Conservation (phyloP, 768 basidiomycete species). For the Leccinum rimulosum region DNA sequence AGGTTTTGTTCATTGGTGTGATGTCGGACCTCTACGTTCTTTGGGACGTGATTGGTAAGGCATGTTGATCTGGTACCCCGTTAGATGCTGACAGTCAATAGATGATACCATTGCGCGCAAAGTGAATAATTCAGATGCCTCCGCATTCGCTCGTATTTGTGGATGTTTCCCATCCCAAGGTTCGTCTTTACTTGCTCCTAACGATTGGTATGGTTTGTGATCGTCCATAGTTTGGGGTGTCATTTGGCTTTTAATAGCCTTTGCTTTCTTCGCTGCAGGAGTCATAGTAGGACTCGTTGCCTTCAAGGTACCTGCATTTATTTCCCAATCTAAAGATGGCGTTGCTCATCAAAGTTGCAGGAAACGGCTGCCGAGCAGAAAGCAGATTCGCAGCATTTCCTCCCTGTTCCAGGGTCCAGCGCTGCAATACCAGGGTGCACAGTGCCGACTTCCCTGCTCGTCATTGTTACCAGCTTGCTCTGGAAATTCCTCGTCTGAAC, state of each 20-base stretch:
- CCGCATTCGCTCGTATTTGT: slow-evolving; percentile 78
- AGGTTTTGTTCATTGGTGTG: slow-evolving; percentile 81
- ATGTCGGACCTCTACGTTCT: slow-evolving; percentile 88
- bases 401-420: slow-evolving; percentile 57
- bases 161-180: slow-evolving; percentile 85
- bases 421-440: slow-evolving; percentile 32
- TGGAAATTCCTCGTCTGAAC: slow-evolving; percentile 24
- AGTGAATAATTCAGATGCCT: slow-evolving; percentile 85
- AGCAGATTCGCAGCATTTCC: slow-evolving; percentile 49
- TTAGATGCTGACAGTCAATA: slow-evolving; percentile 22
- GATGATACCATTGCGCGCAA: slow-evolving; percentile 85
- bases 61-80: background rate
- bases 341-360: slow-evolving; percentile 32
- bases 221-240: slow-evolving; percentile 73
- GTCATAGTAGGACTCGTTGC: slow-evolving; percentile 74
- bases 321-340: background rate
- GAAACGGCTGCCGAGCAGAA: slow-evolving; percentile 59
- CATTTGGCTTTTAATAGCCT: slow-evolving; percentile 77
- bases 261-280: slow-evolving; percentile 71
- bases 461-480: slow-evolving; percentile 21
- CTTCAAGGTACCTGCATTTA: slow-evolving; percentile 65
- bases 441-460: slow-evolving; percentile 22
- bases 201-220: slow-evolving; percentile 3
- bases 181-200: slow-evolving; percentile 21
- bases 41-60: slow-evolving; percentile 81